Evolutionary conservation across 2,329 filamentous ascomycete species (phyloP), one percentile per base, ranked within the genome.

Genomic region (Phyllosticta citriasiana): DNA sequence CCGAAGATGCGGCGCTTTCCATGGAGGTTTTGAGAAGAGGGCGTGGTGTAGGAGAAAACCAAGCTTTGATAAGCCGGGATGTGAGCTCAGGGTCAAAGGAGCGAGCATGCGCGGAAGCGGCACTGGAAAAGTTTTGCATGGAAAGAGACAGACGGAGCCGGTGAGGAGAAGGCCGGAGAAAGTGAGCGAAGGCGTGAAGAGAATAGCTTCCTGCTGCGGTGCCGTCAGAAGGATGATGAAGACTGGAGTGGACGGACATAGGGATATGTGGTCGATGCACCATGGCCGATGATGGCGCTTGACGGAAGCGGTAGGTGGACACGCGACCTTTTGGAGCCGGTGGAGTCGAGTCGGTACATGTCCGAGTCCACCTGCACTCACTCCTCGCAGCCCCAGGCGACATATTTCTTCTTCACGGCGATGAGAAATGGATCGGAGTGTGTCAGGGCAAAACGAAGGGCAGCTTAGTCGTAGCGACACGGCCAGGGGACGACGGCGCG

Each of bases 291-390:
- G 33, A 50, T 53, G 52, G 35, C 30, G 25, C 53, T 22, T 30
- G 19, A 33, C 58, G 24, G 52, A 60, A 60, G 58, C 58, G 51
- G 58, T 52, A 60, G 33, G 35, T 30, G 53, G 22, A 40, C 58
- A 60, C 58, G 58, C 58, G 58, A 60, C 58, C 26, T 19, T 16
- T 19, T 52, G n/a, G 19, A 2, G 22, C 19, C 19, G 19, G 22
- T 26, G 35, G 24, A 35, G 33, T 3, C 5, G 14, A 35, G 1
- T 1, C 9, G 33, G 9, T 16, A 16, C 9, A 35, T 3, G n/a
- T n/a, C n/a, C n/a, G n/a, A n/a, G n/a, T n/a, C n/a, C n/a, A n/a
- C n/a, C n/a, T n/a, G n/a, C n/a, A n/a, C 14, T 4, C 33, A 40
- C 33, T 40, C 14, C 10, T 10, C 10, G 33, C 33, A 40, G 10